Conservation (phyloP, 352 stramenopile species). For the Phytophthora sansomeana region DNA sequence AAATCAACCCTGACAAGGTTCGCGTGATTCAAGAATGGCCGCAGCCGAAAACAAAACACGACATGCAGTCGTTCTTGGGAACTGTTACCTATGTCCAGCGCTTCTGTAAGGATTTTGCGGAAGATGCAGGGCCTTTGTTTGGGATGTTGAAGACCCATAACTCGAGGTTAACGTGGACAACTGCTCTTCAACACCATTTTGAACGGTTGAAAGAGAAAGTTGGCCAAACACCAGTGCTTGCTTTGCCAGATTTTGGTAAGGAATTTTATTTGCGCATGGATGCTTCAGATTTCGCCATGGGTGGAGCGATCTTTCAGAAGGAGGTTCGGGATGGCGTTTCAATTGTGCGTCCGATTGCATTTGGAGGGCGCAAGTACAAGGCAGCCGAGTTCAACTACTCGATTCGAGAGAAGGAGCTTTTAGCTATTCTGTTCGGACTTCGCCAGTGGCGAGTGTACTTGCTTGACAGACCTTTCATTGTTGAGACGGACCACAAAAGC, state of each 20-base stretch:
- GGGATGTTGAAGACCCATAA: background rate
- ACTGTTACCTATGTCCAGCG: background rate
- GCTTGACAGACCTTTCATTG: background rate
- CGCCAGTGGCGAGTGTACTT: background rate
- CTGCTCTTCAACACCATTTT: background rate
- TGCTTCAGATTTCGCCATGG: conserved; percentile 2
- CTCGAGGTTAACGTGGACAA: background rate
- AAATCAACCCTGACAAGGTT: conserved; percentile 7
- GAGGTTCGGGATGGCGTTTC: background rate
- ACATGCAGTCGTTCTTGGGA: background rate
- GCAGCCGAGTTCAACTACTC: background rate
- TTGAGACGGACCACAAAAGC: background rate
- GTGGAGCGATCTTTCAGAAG: conserved; percentile 1
- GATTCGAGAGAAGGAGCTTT: background rate
- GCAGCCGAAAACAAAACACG: background rate
- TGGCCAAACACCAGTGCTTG: conserved; percentile 1
- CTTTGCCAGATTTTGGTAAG: background rate
- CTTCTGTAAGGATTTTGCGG: background rate
- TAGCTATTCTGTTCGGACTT: background rate
- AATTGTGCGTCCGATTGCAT: background rate
- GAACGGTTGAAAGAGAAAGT: conserved; percentile 2
- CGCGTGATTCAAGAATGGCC: conserved; percentile 1
- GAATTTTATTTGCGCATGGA: background rate
- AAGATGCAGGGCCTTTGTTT: background rate
- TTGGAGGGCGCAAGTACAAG: background rate